Percentiles rank a stretch among this genome's conserved stretches.
These are phyloP conservation scores for Fonsecaea pedrosoi DNA, from an alignment of 2,329 filamentous ascomycete species.

Conservation along the genomic window DNA sequence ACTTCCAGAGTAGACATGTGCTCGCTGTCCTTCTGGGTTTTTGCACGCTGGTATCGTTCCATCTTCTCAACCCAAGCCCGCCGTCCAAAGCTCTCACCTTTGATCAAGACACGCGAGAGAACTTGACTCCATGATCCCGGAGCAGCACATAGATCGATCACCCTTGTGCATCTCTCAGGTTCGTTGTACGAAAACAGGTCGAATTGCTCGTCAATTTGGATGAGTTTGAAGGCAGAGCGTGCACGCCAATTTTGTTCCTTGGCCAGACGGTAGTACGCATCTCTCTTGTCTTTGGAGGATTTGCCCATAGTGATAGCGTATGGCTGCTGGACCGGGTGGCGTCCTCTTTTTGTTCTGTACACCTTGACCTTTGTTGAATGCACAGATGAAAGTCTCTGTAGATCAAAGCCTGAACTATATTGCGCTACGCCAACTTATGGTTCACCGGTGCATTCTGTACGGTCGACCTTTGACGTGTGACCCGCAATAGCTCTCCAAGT, in stretches of 20 bases:
- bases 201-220: conserved; percentile 96
- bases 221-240: conserved; percentile 92
- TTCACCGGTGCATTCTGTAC: background rate
- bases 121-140: conserved; percentile 98
- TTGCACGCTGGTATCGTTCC: conserved; percentile 54
- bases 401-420: background rate
- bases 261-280: conserved; percentile 95
- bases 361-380: background rate
- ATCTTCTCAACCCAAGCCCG: conserved; percentile 87
- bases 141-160: conserved; percentile 94
- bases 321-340: background rate
- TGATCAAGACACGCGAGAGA: conserved; percentile 88
- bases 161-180: conserved; percentile 77
- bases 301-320: conserved; percentile 73
- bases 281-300: conserved; percentile 97
- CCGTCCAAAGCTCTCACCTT: conserved; percentile 87
- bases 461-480: background rate
- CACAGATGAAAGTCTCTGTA: background rate
- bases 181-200: conserved; percentile 75
- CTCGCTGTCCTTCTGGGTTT: conserved; percentile 44
- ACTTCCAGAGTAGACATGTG: conserved; percentile 42
- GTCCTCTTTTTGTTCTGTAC: background rate
- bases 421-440: background rate
- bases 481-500: background rate
- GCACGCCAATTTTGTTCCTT: conserved; percentile 99